Base-by-base conservation (phyloP, 176 grass and related monocot genomes). In the Zizania latifolia region DNA sequence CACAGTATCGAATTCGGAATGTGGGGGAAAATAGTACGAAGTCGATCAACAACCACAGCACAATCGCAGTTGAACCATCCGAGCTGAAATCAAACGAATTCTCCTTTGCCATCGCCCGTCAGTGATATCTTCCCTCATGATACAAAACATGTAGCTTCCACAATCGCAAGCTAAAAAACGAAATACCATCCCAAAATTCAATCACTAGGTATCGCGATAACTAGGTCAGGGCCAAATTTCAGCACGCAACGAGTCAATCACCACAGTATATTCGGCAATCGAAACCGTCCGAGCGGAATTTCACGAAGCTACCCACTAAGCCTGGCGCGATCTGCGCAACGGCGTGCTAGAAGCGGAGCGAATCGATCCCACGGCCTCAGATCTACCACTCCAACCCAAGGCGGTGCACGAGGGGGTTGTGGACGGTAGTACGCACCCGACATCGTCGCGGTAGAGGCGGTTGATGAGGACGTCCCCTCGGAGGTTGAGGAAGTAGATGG, bases 401-500 rank as follows among this genome's bases (percentile, higher is more conserved):
- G 62, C 33, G 15, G 50, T 26, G 9, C 26, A 2, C 6, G 28
- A 14, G 37, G 31, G 13, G 28, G 55, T 23, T 1, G 38, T 28
- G 65, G 32, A 57, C 33, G 28, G 81, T 28, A 63, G 4, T 1
- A 75, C 86, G n/a, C 26, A 96, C 92, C 92, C 92, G 78, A 96
- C 92, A 92, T 96, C 92, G 46, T 96, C 92, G 50, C 92, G 89
- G 75, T 96, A 96, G 68, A 96, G 92, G 78, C 92, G 92, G 82
- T 96, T 96, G 92, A 96, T 96, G 68, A 96, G 89, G 57, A 96
- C 92, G 73, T 96, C 92, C 70, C 92, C 92, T 8, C 92, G 89
- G 58, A 96, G 89, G 80, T 96, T 96, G 60, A 96, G 88, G 78
- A 96, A 96, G 78, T 96, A 96, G 62, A 96, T 89, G 53, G 92